These are phyloP conservation scores for Corinectria fuckeliana DNA, from an alignment of 2,329 filamentous ascomycete genomes.

Conservation along the genomic window DNA sequence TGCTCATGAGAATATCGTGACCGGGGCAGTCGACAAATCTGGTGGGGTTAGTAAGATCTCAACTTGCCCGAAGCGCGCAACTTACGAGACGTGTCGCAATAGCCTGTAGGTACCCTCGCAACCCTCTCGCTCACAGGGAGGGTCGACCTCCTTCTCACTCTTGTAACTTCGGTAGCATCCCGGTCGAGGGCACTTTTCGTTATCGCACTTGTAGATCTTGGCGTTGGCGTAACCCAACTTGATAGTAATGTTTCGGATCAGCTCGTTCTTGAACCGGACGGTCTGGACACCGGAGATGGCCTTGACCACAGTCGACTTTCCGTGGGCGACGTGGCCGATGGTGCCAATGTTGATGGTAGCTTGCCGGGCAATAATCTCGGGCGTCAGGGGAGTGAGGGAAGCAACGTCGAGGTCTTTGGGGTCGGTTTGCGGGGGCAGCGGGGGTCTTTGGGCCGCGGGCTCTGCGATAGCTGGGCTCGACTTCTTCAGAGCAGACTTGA, in stretches of 20 bases:
- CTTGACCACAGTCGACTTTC: slow-evolving; percentile 98
- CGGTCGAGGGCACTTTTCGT: slow-evolving; percentile 85
- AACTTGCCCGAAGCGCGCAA: slow-evolving; percentile 33
- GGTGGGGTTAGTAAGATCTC: slow-evolving; percentile 28
- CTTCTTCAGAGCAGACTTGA: slow-evolving; percentile 91
- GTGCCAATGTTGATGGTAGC: slow-evolving; percentile 99
- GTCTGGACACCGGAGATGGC: slow-evolving; percentile 99
- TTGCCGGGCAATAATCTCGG: slow-evolving; percentile 96
- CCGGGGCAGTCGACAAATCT: slow-evolving; percentile 98
- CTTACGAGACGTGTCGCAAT: slow-evolving; percentile 90
- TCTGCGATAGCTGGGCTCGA: slow-evolving; percentile 59
- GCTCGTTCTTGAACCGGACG: slow-evolving; percentile 99
- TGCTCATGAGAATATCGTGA: slow-evolving; percentile 99
- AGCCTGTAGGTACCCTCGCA: slow-evolving; percentile 88
- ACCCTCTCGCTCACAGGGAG: slow-evolving; percentile 91
- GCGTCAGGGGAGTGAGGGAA: slow-evolving; percentile 82
- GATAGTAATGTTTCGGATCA: slow-evolving; percentile 99
- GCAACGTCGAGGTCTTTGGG: slow-evolving; percentile 86
- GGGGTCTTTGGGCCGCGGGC: slow-evolving; percentile 60
- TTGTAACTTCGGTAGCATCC: slow-evolving; percentile 97
- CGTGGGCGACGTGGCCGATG: slow-evolving; percentile 98
- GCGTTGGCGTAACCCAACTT: slow-evolving; percentile 99
- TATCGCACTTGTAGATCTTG: slow-evolving; percentile 99
- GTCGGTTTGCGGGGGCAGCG: slow-evolving; percentile 86
- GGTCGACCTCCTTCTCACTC: slow-evolving; percentile 98